phyloP scores from a whole-genome alignment of 2,329 filamentous ascomycete species.

The Aspergillus sp. region DNA sequence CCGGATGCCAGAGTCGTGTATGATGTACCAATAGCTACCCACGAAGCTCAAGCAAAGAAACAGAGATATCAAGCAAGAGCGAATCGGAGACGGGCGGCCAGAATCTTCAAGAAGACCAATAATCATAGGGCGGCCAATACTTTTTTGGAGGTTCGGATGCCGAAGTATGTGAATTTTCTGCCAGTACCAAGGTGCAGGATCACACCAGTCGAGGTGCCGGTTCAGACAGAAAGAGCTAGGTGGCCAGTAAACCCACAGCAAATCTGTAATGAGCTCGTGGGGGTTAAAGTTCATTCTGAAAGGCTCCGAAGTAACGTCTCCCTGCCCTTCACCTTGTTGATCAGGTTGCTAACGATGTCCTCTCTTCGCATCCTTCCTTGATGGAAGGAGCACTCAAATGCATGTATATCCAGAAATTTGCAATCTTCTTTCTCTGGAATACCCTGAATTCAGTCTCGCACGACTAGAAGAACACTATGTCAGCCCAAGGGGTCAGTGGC shows the following conservation, averaged over 20 bases:
- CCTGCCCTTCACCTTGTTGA: not conserved
- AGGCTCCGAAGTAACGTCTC: slow-evolving; percentile 22
- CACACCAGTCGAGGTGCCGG: slow-evolving; percentile 7
- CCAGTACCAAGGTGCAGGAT: slow-evolving; percentile 21
- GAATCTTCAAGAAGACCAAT: too few species aligned
- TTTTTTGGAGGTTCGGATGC: too few species aligned
- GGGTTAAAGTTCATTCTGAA: slow-evolving; percentile 6
- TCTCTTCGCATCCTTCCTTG: not conserved
- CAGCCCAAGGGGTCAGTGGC: slow-evolving; percentile 17
- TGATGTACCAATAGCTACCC: too few species aligned
- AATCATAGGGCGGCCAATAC: too few species aligned
- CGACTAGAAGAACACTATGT: slow-evolving; percentile 8
- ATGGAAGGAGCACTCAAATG: too few species aligned
- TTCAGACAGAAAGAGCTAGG: slow-evolving; percentile 10
- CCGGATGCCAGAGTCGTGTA: not conserved
- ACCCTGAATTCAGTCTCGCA: slow-evolving; percentile 19
- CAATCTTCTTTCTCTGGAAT: slow-evolving; percentile 21
- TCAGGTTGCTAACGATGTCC: not conserved
- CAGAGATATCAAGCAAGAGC: too few species aligned
- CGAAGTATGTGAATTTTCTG: slow-evolving; percentile 18
- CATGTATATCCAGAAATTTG: slow-evolving; percentile 19
- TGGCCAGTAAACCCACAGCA: slow-evolving; percentile 19
- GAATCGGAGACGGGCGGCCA: too few species aligned
- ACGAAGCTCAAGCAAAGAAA: too few species aligned
- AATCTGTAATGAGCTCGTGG: slow-evolving; percentile 12